Evolutionary conservation across 2,329 filamentous ascomycete genomes (phyloP), one percentile per base, ranked within the genome.

Genomic region (Aspergillus clavatus): DNA sequence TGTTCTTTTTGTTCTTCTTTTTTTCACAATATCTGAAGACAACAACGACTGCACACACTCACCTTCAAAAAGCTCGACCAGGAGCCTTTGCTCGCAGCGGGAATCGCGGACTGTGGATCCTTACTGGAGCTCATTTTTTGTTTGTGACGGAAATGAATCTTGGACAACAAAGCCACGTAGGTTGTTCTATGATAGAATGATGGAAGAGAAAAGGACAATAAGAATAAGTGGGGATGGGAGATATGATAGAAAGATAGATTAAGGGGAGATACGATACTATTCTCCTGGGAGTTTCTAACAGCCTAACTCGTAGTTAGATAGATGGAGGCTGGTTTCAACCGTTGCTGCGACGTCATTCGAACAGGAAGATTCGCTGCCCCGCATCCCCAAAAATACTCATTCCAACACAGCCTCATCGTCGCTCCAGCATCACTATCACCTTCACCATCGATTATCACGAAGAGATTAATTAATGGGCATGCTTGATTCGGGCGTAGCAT

Each of bases 21-120:
- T 11, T 18, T 3, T 10, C 11, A 18, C 10, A 5, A 5, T 10
- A 16, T 21, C 31, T 7, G 19, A 24, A 21, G 16, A 35, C 4
- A 18, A 18, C 31, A 21, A 3, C 16, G 5, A 36, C 2, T 8
- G 19, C 7, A 19, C 14, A 11, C 12, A 37, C 59, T 45, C 59
- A 69, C 72, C 65, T 72, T 74, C 31, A 75, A 61, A 52, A 75
- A 75, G 43, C 70, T 72, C 7, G 70, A 61, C 72, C 72, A 75
- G 24, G 68, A 70, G 47, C 68, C 66, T 52, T 71, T 72, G 55
- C 70, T 72, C 43, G 59, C 52, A 39, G 65, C 58, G 33, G 72
- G 67, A 27, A 74, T 61, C 31, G 61, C 64, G 24, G 62, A 65
- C 39, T 65, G 68, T 50, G 70, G 60, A 45, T 69, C 69, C 46